These are phyloP conservation scores for Hansenula lynferdii DNA, from an alignment of 1,139 yeast genomes.

Conservation along the genomic window DNA sequence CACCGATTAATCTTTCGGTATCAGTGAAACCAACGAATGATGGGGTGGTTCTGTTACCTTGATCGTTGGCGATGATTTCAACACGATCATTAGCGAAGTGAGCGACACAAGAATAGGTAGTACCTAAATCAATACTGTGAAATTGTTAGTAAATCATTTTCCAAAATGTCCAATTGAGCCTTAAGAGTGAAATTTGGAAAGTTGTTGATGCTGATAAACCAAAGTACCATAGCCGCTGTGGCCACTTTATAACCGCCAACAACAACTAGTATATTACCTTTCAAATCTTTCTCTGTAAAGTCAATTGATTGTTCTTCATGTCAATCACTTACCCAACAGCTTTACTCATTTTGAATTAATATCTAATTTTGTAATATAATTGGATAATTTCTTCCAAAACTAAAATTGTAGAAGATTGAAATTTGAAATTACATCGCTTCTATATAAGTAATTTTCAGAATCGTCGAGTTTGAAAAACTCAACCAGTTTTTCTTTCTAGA, in stretches of 20 bases:
- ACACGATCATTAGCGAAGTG: constrained; percentile 83
- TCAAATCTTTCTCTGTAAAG: too few species aligned
- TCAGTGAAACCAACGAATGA: constrained; percentile 98
- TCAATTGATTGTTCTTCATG: not conserved
- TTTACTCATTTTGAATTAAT: constrained; percentile 27
- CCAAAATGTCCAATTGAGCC: too few species aligned
- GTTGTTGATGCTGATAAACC: too few species aligned
- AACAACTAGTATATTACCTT: not conserved
- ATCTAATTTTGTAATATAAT: not conserved
- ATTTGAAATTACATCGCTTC: constrained; percentile 2
- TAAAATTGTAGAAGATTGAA: constrained; percentile 4
- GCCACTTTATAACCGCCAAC: not conserved
- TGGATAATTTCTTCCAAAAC: not conserved
- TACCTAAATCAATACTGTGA: constrained; percentile 82
- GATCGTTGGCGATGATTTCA: constrained; percentile 95
- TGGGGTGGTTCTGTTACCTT: constrained; percentile 99
- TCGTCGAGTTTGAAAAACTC: constrained; percentile 6
- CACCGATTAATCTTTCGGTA: constrained; percentile 98
- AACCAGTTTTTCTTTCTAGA: constrained; percentile 10
- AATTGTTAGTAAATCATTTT: not conserved
- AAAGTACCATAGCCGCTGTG: not conserved
- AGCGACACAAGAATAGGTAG: constrained; percentile 98
- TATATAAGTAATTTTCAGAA: too few species aligned
- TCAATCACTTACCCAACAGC: constrained; percentile 13
- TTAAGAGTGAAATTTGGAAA: not conserved